Evolutionary conservation across 2,329 filamentous ascomycete genomes (phyloP), one percentile per base, ranked within the genome.

Genomic region (Fusarium brevicatenulatum): DNA sequence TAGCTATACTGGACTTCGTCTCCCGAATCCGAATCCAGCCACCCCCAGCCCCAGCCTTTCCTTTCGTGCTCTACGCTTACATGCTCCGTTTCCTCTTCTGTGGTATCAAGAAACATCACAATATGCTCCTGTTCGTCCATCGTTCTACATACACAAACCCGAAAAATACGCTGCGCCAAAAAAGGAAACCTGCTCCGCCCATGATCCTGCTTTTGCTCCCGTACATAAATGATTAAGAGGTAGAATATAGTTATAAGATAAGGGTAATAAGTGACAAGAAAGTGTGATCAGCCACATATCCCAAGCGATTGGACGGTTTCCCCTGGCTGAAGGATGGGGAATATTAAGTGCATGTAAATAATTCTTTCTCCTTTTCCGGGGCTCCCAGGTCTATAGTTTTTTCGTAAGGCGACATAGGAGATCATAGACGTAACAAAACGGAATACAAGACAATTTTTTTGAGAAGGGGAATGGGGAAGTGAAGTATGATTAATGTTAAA

Each of bases 301-400:
- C 71, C 71, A 74, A 72, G 71, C 68, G 72, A 74, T 74, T 74
- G 72, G 71, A 74, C 60, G 43, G 62, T 68, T 69, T 75, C 72
- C 65, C 75, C 66, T 76, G 70, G 56, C 73, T 69, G 59, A 66
- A 70, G 58, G 70, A 68, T 65, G 63, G 75, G 75, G 71, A 67
- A 71, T 70, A 77, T 77, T 77, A 77, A 68, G 65, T 76, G 71
- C 71, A 73, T 77, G 73, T 76, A 76, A 67, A 71, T 72, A 70
- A 70, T 75, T 71, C 71, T 75, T 66, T 75, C 75, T 74, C 72
- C 65, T 74, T 70, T 76, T 70, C 73, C 73, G 71, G 71, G 66
- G 68, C 71, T 75, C 69, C 75, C 75, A 76, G 56, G 61, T 77
- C 75, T 77, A 77, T 73, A 70, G 44, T 69, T 77, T 67, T 46